Conservation (phyloP, 352 stramenopile genomes). For the Pythium aristosporum region DNA sequence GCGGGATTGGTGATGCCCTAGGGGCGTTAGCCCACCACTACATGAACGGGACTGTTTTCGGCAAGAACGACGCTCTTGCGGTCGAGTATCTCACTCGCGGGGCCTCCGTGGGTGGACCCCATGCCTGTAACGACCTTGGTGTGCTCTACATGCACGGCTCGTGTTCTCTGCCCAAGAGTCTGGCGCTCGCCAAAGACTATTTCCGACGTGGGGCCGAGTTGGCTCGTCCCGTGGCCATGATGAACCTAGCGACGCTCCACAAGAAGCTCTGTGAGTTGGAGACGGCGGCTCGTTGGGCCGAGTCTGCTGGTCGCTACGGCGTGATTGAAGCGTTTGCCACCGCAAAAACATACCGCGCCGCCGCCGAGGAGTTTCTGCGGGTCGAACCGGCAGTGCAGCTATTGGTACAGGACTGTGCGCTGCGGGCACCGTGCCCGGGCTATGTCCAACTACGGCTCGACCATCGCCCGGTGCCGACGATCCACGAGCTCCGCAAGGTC, state of each 20-base stretch:
- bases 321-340: background rate
- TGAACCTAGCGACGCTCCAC: background rate
- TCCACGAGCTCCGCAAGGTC: background rate
- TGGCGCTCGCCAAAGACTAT: background rate
- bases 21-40: background rate
- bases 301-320: background rate
- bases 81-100: background rate
- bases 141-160: background rate
- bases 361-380: background rate
- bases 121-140: background rate
- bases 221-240: background rate
- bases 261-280: background rate
- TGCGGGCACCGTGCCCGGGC: background rate
- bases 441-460: background rate
- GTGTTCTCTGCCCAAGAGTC: too few species aligned
- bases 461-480: background rate
- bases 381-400: background rate
- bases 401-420: background rate
- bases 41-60: background rate
- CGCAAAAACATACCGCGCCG: background rate
- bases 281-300: background rate
- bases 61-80: conserved; percentile 1
- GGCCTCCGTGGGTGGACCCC: background rate
- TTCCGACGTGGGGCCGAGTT: background rate
- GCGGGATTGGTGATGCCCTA: background rate